phyloP scores from a whole-genome alignment of 2,329 filamentous ascomycete genomes.

The Fusarium tupiense region DNA sequence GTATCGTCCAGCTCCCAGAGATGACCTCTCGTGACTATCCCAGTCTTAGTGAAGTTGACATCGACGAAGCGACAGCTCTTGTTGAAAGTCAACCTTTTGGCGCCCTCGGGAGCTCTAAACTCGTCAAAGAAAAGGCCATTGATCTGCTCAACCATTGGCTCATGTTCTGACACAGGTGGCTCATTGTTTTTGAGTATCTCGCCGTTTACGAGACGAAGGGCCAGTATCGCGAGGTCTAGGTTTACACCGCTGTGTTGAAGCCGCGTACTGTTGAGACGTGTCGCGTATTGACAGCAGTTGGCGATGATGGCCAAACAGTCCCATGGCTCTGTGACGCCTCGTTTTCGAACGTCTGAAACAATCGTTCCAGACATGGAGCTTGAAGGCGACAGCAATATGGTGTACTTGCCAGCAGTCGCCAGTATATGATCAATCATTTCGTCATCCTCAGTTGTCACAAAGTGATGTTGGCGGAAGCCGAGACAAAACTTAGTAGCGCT shows the following conservation, averaged over 20 bases:
- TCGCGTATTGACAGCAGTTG: constrained; percentile 48
- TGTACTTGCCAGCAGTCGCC: constrained; percentile 42
- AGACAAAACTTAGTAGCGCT: constrained; percentile 42
- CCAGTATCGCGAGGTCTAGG: constrained; percentile 43
- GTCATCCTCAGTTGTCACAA: neutral
- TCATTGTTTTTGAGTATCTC: constrained; percentile 48
- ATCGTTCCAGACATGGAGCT: constrained; percentile 43
- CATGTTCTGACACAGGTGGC: neutral
- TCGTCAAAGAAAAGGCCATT: constrained; percentile 29
- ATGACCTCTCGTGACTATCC: constrained; percentile 38
- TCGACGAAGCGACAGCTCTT: constrained; percentile 41
- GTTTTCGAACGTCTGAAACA: constrained; percentile 37
- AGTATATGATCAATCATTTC: constrained; percentile 21
- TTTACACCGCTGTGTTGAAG: constrained; percentile 26
- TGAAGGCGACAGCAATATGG: constrained; percentile 27
- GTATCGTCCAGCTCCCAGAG: constrained; percentile 38
- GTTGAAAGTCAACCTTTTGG: constrained; percentile 36
- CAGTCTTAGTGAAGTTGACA: constrained; percentile 21
- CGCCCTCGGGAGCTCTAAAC: constrained; percentile 27
- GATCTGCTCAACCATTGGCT: constrained; percentile 15
- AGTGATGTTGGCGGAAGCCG: constrained; percentile 12
- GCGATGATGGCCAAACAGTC: constrained; percentile 45
- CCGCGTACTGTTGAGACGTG: constrained; percentile 32
- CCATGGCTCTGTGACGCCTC: constrained; percentile 36
- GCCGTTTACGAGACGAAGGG: constrained; percentile 46